A percentile compares a stretch with the other conserved stretches of the same genome.
These are phyloP conservation scores for Medicago ruthenica DNA, from an alignment of 306 rosid genomes.

Conservation along the genomic window DNA sequence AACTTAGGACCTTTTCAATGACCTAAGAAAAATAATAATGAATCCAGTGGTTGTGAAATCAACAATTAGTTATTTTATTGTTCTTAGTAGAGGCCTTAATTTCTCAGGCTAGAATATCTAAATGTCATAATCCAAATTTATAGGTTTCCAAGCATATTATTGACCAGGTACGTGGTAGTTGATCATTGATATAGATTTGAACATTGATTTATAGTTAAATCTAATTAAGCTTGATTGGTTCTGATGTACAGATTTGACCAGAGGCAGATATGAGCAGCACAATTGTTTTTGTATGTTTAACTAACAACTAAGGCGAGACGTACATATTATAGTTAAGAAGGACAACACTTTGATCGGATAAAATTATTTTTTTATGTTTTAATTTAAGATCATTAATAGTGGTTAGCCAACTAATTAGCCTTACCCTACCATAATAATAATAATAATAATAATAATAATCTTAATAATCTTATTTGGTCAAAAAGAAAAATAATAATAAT, in stretches of 20 bases:
- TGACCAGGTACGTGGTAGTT: constrained; percentile 38
- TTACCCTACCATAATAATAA: constrained; percentile 15
- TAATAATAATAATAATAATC: neutral
- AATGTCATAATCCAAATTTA: constrained; percentile 34
- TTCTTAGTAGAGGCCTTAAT: neutral
- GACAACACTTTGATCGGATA: constrained; percentile 25
- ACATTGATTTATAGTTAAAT: neutral
- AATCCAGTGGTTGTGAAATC: constrained; percentile 33
- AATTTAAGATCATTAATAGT: constrained; percentile 34
- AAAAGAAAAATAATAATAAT: too few species aligned
- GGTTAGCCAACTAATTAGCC: constrained; percentile 46
- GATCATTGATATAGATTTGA: constrained; percentile 15
- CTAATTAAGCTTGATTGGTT: constrained; percentile 19
- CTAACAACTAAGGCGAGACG: constrained; percentile 26
- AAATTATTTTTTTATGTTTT: constrained; percentile 28
- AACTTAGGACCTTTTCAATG: constrained; percentile 30
- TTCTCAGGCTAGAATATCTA: constrained; percentile 28
- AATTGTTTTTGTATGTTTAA: constrained; percentile 42
- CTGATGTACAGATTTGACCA: constrained; percentile 45
- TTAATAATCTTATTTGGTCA: too few species aligned
- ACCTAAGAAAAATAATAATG: constrained; percentile 24
- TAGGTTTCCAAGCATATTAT: constrained; percentile 29
- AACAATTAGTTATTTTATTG: constrained; percentile 18
- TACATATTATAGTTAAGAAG: constrained; percentile 37
- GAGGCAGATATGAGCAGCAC: constrained; percentile 28